Percentiles rank a stretch among this genome's conserved stretches.
These are phyloP conservation scores for Cladosporium sp. DNA, from an alignment of 2,329 filamentous ascomycete species.

Conservation along the genomic window DNA sequence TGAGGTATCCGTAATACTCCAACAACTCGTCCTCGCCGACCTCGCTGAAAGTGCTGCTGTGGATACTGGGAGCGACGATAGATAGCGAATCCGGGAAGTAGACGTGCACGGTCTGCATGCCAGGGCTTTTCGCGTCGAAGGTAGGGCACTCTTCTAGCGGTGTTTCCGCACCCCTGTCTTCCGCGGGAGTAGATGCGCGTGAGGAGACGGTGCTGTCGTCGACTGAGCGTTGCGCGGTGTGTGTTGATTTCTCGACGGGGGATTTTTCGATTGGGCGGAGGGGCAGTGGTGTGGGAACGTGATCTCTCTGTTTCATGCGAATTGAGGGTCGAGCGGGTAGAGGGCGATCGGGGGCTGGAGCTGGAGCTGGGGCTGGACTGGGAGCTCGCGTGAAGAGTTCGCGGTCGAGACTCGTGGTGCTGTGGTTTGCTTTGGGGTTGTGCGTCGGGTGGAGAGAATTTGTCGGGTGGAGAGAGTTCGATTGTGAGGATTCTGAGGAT, in stretches of 20 bases:
- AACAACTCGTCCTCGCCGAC: slow-evolving; percentile 16
- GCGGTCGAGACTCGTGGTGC: slow-evolving; percentile 11
- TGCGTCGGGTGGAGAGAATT: background rate
- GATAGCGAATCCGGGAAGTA: slow-evolving; percentile 10
- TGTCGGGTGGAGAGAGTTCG: background rate
- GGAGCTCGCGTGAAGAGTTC: background rate
- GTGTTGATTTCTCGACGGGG: background rate
- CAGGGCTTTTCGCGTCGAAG: slow-evolving; percentile 11
- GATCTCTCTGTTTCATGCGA: slow-evolving; percentile 1
- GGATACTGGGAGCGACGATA: background rate
- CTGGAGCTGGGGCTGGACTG: background rate
- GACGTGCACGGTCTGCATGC: slow-evolving; percentile 18
- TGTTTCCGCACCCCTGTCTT: slow-evolving; percentile 12
- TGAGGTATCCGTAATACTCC: slow-evolving; percentile 13
- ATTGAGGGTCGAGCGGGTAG: background rate
- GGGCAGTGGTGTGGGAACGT: background rate
- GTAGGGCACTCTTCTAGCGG: background rate
- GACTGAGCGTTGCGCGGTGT: slow-evolving; percentile 5
- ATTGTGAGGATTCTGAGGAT: background rate
- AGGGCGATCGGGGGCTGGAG: background rate
- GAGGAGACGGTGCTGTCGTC: slow-evolving; percentile 5
- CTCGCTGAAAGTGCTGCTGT: slow-evolving; percentile 16
- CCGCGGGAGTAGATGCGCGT: slow-evolving; percentile 8
- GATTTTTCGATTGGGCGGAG: background rate
- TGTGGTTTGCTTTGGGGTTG: slow-evolving; percentile 6